Base-by-base conservation (phyloP, 495 filamentous ascomycete species). In the Penicillium taxi region DNA sequence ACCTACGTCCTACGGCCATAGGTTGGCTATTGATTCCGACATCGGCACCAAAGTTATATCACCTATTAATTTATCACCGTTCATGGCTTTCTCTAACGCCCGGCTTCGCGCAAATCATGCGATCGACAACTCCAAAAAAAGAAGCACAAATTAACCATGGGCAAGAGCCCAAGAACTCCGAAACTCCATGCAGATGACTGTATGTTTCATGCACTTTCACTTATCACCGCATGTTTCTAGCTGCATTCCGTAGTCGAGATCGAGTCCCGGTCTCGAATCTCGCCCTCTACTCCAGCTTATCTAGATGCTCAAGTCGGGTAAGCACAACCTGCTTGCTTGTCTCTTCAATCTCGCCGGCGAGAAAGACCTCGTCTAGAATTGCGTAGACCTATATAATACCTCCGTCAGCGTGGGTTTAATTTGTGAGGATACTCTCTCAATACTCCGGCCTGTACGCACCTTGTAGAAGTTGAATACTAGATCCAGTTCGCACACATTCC, bases 401-500 rank as follows among this genome's bases (percentile, higher is more conserved):
- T 15, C 21, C 17, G 45, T 42, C 20, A 45, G 39, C 20, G 40
- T 26, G 7, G 6, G 14, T 9, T 16, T 24, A 5, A n/a, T 8
- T 4, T 11, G 4, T n/a, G 24, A 28, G 16, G 11, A 21, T 16
- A 19, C 19, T 13, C 6, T 19, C 9, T 19, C 11, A 15, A 15
- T 30, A 26, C 15, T 16, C 17, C 16, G 9, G n/a, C n/a, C n/a
- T n/a, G n/a, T 14, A 45, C 53, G 58, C 59, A 82, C 82, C 75
- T 89, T 89, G 60, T 87, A 88, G 55, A 89, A 98, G 63, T 96
- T 96, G 66, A 98, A 98, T 44, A 98, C 93, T 64, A 98, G 68
- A 73, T 98, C 91, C 63, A 98, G 72, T 70, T 98, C 91, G 66
- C 91, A 98, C 36, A 98, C 91, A 60, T 98, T 98, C 49, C 91